Percentiles rank a stretch among this genome's conserved stretches.
These are phyloP conservation scores for Debaryomyces sp. DNA, from an alignment of 1,139 yeast species.

Conservation along the genomic window DNA sequence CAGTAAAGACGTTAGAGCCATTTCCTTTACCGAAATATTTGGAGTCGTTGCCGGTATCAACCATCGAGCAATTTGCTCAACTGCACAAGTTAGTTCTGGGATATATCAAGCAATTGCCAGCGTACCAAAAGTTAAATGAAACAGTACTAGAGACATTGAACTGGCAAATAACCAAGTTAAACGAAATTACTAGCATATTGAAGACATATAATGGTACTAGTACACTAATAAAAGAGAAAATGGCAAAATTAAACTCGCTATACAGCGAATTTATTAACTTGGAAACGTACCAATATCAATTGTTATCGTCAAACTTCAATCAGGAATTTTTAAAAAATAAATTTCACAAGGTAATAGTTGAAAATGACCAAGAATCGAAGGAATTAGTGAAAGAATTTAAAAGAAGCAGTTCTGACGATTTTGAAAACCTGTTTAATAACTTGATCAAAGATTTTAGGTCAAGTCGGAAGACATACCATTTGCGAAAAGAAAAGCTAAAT, in stretches of 20 bases:
- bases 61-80: constrained; percentile 28
- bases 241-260: constrained; percentile 26
- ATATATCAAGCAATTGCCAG: constrained; percentile 28
- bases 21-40: constrained; percentile 34
- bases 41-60: constrained; percentile 30
- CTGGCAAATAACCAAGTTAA: constrained; percentile 24
- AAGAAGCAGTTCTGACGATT: constrained; percentile 4
- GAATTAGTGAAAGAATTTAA: constrained; percentile 18
- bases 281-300: constrained; percentile 45
- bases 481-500: constrained; percentile 58
- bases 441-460: constrained; percentile 48
- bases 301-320: constrained; percentile 42
- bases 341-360: constrained; percentile 28
- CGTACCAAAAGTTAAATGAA: constrained; percentile 23
- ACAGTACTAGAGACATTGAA: constrained; percentile 22
- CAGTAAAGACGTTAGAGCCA: constrained; percentile 20
- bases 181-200: constrained; percentile 26
- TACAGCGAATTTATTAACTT: constrained; percentile 38
- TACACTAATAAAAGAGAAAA: constrained; percentile 27
- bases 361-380: constrained; percentile 27
- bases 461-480: constrained; percentile 53
- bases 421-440: constrained; percentile 23
- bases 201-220: constrained; percentile 29
- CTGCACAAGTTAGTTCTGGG: constrained; percentile 36
- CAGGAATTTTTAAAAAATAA: constrained; percentile 33